Percentiles rank a stretch among this genome's conserved stretches.
Evolutionary conservation across 768 basidiomycete genomes (phyloP).

Genomic region (Hygrocybe coccinea): DNA sequence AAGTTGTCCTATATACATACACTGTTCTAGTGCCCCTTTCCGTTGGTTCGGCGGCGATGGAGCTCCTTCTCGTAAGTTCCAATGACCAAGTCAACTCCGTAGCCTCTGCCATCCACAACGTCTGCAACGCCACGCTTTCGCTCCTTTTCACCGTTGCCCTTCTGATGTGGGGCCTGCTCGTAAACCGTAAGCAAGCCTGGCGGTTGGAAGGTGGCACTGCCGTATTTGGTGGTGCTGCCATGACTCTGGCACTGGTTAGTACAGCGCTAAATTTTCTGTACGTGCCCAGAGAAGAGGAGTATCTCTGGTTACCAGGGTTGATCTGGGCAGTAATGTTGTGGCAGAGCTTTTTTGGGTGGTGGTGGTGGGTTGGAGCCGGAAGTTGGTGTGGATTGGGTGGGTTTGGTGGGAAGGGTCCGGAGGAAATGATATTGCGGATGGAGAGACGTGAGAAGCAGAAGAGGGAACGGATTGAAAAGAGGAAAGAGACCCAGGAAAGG

Average conservation of each 20-base stretch:
- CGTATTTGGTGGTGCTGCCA: slow-evolving; percentile 82
- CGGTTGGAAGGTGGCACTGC: slow-evolving; percentile 95
- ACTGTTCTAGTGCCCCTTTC: slow-evolving; percentile 78
- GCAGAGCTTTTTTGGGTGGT: slow-evolving; percentile 97
- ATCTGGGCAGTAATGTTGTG: slow-evolving; percentile 94
- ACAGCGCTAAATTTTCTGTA: slow-evolving; percentile 87
- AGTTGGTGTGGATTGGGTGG: slow-evolving; percentile 53
- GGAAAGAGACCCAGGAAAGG: slow-evolving; percentile 27
- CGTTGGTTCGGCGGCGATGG: slow-evolving; percentile 76
- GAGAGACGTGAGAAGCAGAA: slow-evolving; percentile 53
- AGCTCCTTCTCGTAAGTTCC: slow-evolving; percentile 66
- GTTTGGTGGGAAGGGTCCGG: slow-evolving; percentile 42
- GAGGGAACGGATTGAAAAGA: slow-evolving; percentile 41
- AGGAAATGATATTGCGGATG: slow-evolving; percentile 53
- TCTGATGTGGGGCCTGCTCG: slow-evolving; percentile 86
- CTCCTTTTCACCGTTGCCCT: slow-evolving; percentile 88
- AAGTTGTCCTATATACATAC: not conserved
- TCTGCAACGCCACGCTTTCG: slow-evolving; percentile 95
- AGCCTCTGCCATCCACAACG: slow-evolving; percentile 78
- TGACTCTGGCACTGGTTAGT: slow-evolving; percentile 72
- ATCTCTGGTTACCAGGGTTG: slow-evolving; percentile 83
- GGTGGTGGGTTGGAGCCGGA: slow-evolving; percentile 97
- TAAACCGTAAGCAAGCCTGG: slow-evolving; percentile 92
- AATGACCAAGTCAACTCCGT: slow-evolving; percentile 41
- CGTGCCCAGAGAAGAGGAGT: slow-evolving; percentile 77